Evolutionary conservation across 2,329 filamentous ascomycete species (phyloP).

Genomic region (Hymenoscyphus fraxineus): DNA sequence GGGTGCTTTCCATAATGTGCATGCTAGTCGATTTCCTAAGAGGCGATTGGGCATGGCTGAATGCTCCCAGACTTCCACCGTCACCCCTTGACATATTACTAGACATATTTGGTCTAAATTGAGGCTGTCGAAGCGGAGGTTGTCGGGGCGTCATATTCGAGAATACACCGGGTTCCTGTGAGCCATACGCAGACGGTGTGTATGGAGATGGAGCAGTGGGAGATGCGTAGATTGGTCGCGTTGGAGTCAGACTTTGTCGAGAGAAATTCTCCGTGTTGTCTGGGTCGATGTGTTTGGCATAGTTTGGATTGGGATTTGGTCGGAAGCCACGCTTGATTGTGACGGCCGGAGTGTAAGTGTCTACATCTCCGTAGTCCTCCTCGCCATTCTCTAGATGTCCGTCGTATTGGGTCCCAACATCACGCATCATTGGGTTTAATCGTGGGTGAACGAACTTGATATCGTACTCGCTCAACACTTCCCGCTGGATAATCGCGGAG

Average conservation of each 20-base stretch:
- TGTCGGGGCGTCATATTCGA: constrained; percentile 32
- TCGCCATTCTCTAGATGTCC: constrained; percentile 25
- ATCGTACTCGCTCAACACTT: constrained; percentile 94
- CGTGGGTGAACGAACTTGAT: constrained; percentile 90
- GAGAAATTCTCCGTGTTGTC: constrained; percentile 44
- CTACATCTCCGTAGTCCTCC: constrained; percentile 43
- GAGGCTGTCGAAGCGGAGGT: constrained; percentile 50
- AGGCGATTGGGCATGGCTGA: constrained; percentile 75
- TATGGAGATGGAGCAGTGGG: constrained; percentile 36
- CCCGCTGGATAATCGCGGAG: constrained; percentile 75
- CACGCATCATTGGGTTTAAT: constrained; percentile 74
- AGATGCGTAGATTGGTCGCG: constrained; percentile 22
- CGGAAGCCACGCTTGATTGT: constrained; percentile 72
- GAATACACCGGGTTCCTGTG: constrained; percentile 39
- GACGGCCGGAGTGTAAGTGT: constrained; percentile 58
- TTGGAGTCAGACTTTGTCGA: constrained; percentile 35
- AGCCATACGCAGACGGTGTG: constrained; percentile 31
- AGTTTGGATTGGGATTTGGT: constrained; percentile 80
- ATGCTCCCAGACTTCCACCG: constrained; percentile 78
- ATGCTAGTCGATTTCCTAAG: constrained; percentile 71
- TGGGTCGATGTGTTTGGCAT: constrained; percentile 67
- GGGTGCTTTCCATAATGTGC: constrained; percentile 49
- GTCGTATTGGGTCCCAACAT: constrained; percentile 76
- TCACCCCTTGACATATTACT: constrained; percentile 39
- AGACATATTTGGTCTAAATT: constrained; percentile 44